Percentiles rank a stretch among this genome's conserved stretches.
phyloP scores from a whole-genome alignment of 2,329 filamentous ascomycete species.

The Xylariaceae sp. region DNA sequence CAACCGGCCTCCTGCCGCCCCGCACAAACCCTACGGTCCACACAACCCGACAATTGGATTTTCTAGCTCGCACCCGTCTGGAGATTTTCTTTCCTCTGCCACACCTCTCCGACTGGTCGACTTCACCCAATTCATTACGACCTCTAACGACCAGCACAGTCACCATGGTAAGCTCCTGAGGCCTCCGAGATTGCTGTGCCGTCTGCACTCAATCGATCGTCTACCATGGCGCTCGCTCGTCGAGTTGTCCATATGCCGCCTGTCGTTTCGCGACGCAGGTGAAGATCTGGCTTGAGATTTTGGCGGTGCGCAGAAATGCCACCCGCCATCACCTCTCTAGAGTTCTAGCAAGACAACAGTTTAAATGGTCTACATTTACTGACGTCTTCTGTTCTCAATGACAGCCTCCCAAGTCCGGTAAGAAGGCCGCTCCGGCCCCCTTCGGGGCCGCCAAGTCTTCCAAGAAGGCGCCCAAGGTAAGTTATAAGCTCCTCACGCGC shows the following conservation, averaged over 20 bases:
- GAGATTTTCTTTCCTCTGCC: slow-evolving; percentile 22
- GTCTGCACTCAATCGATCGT: slow-evolving; percentile 20
- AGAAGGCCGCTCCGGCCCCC: slow-evolving; percentile 96
- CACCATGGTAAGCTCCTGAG: slow-evolving; percentile 53
- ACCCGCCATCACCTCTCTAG: slow-evolving; percentile 64
- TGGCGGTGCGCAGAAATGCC: slow-evolving; percentile 46
- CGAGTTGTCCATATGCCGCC: slow-evolving; percentile 32
- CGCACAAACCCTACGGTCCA: slow-evolving; percentile 18
- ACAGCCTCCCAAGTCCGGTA: slow-evolving; percentile 98
- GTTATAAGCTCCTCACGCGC: slow-evolving; percentile 29
- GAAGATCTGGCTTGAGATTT: slow-evolving; percentile 61
- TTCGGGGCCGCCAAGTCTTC: slow-evolving; percentile 85
- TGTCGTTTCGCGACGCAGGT: slow-evolving; percentile 38
- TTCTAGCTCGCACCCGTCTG: slow-evolving; percentile 17
- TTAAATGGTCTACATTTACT: slow-evolving; percentile 77
- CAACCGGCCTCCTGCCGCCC: no score
- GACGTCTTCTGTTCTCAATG: slow-evolving; percentile 99
- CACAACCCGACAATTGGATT: slow-evolving; percentile 19
- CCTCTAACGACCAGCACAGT: slow-evolving; percentile 42
- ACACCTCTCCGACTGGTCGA: slow-evolving; percentile 28
- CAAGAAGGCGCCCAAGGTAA: slow-evolving; percentile 96
- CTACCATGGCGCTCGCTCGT: slow-evolving; percentile 25
- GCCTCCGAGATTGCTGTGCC: slow-evolving; percentile 24
- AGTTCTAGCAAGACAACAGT: slow-evolving; percentile 79
- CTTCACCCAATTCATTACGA: slow-evolving; percentile 39